Base-by-base conservation (phyloP, 306 rosid species). In the Trichosanthes truncata region DNA sequence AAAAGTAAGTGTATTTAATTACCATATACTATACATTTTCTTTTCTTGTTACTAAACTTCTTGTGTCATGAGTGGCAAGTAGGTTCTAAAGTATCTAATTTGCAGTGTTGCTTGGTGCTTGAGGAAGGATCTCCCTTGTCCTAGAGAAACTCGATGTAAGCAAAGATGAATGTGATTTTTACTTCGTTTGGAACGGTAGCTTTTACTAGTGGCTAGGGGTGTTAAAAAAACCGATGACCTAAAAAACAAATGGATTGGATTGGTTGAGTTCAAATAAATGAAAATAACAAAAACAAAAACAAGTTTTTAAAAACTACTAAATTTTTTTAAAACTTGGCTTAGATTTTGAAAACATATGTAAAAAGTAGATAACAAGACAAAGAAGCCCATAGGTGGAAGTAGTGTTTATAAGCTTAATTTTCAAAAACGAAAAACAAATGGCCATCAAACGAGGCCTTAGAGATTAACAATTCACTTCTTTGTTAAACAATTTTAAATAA, bases 121-220 rank as follows among this genome's bases (percentile, higher is more conserved):
- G 79, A 80, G 84, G 90, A 84, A 62, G 85, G 85, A 46, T 86
- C 90, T 91, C 26, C 92, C 93, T 41, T 95, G 97, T 71, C 76
- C 89, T 9, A 63, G 61, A 68, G 86, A 84, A 80, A 77, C 88
- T 1, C 56, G 76, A 79, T 31, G 97, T 95, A 82, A 84, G 97
- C 79, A 55, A 73, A 81, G 21, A 85, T 46, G 60, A 60, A 55
- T 78, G 45, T 45, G 3, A 48, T 51, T 63, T 7, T 60, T 62
- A 36, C 35, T 35, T 46, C 6, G n/a, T 8, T 35, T 17, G 13
- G 68, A 76, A 29, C 2, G 21, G 46, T 9, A 76, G n/a, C 33
- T 35, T 31, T 53, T 38, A 63, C 35, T 25, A 33, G 63, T 57
- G 21, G 60, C 60, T 53, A 53, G 3, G 3, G 60, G 60, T 53